Base-by-base conservation (phyloP, 306 rosid genomes). In the Albizia julibrissin region DNA sequence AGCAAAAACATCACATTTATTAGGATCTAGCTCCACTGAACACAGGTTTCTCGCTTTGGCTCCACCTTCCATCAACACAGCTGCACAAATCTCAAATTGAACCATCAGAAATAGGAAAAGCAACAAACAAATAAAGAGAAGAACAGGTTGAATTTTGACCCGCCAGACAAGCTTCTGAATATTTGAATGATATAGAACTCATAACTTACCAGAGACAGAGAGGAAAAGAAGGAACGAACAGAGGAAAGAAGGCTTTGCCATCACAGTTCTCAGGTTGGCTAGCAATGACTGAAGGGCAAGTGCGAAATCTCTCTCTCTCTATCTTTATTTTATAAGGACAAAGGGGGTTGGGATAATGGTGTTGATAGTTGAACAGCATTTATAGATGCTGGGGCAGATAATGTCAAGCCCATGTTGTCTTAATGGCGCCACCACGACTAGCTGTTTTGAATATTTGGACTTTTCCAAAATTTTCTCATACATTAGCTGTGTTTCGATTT, bases 11-110 rank as follows among this genome's bases (percentile, higher is more conserved):
- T 66, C 56, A 22, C 81, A 78, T 13, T 13, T 4, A 50, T 66
- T 67, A 7, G 81, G 74, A 47, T 78, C 50, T 26, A 78, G 34
- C 66, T 66, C 81, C 81, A 46, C 81, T 47, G 62, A 5, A 66
- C 81, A 78, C 3, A 46, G 3, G 7, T 10, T 64, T 18, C n/a
- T 21, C 8, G 65, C 81, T 0, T 8, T 10, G 34, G 47, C 74
- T 12, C n/a, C 66, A 46, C 34, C 74, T 46, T 10, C 50, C 65
- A 67, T 29, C 66, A 39, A 46, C 52, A 47, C 74, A 44, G 16
- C 74, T 78, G 47, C 81, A 46, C 52, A 18, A 8, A 19, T 66
- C 50, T 46, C 44, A 10, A 18, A 27, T 31, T 47, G 12, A 13
- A 12, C 34, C 65, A 33, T 64, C 27, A 64, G 12, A 42, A 27